These are phyloP conservation scores for Mycena leptocephala DNA, from an alignment of 768 basidiomycete species.

Conservation along the genomic window DNA sequence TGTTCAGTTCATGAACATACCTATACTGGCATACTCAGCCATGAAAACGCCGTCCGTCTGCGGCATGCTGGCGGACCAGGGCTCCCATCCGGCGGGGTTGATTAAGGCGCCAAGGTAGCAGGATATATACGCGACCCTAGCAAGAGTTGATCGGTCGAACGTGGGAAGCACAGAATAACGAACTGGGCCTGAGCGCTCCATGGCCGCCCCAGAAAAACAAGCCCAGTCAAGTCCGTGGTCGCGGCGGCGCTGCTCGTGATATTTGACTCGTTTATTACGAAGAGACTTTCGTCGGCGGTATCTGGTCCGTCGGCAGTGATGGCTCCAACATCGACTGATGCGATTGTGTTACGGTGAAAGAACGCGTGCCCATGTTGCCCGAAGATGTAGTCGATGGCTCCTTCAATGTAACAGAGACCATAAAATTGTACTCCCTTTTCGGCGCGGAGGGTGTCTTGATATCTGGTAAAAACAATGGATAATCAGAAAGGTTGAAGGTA, in stretches of 20 bases:
- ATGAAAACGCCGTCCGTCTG: slow-evolving; percentile 42
- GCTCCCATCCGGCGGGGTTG: slow-evolving; percentile 44
- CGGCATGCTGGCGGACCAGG: slow-evolving; percentile 41
- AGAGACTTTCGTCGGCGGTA: slow-evolving; percentile 32
- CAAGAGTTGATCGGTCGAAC: not conserved
- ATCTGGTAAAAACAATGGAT: not conserved
- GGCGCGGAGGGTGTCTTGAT: slow-evolving; percentile 42
- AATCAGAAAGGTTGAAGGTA: slow-evolving; percentile 9
- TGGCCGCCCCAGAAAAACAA: slow-evolving; percentile 40
- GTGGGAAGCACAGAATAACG: not conserved
- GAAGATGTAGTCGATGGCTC: slow-evolving; percentile 46
- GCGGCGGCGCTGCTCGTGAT: slow-evolving; percentile 38
- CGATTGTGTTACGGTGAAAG: slow-evolving; percentile 45
- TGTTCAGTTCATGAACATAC: slow-evolving; percentile 26
- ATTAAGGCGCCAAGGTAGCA: slow-evolving; percentile 40
- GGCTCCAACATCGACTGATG: slow-evolving; percentile 41
- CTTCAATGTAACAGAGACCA: slow-evolving; percentile 43
- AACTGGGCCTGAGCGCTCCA: slow-evolving; percentile 39
- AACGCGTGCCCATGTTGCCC: slow-evolving; percentile 43
- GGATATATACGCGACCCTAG: slow-evolving; percentile 43
- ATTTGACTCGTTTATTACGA: slow-evolving; percentile 42
- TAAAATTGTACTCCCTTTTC: slow-evolving; percentile 43
- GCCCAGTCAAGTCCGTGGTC: slow-evolving; percentile 32
- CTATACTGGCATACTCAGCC: slow-evolving; percentile 41
- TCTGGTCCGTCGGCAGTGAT: slow-evolving; percentile 46